phyloP scores from a whole-genome alignment of 2,329 filamentous ascomycete genomes.

The Dactylellina drechsleri region DNA sequence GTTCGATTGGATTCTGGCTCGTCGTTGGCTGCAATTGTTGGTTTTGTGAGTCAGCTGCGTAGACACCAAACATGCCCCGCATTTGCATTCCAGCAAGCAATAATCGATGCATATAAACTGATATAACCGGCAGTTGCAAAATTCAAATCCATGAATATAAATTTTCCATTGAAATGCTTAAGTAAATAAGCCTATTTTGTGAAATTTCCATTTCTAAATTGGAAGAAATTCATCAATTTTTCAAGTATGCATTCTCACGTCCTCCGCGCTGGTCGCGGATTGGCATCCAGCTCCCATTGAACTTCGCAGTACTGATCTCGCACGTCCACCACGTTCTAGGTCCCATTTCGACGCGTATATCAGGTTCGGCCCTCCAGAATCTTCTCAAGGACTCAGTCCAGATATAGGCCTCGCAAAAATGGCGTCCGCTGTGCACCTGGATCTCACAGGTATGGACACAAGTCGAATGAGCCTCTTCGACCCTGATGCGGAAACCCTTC shows the following conservation, averaged over 20 bases:
- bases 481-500: neutral
- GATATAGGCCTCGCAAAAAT: conserved; percentile 30
- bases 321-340: conserved; percentile 27
- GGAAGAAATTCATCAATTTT: neutral
- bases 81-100: conserved; percentile 10
- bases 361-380: neutral
- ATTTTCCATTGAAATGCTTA: neutral
- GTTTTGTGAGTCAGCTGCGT: conserved; percentile 32
- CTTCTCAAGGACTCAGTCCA: conserved; percentile 1
- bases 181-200: no score
- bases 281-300: conserved; percentile 19
- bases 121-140: conserved; percentile 22
- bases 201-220: neutral
- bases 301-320: conserved; percentile 38
- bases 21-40: conserved; percentile 10
- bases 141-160: neutral
- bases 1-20: conserved; percentile 30
- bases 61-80: conserved; percentile 19
- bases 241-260: conserved; percentile 40
- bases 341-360: neutral
- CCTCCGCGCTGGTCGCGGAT: conserved; percentile 21
- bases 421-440: conserved; percentile 34
- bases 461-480: conserved; percentile 12
- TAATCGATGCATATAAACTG: neutral
- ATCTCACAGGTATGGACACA: conserved; percentile 45